These are phyloP conservation scores for Tetracladium marchalianum DNA, from an alignment of 495 filamentous ascomycete species.

Conservation along the genomic window DNA sequence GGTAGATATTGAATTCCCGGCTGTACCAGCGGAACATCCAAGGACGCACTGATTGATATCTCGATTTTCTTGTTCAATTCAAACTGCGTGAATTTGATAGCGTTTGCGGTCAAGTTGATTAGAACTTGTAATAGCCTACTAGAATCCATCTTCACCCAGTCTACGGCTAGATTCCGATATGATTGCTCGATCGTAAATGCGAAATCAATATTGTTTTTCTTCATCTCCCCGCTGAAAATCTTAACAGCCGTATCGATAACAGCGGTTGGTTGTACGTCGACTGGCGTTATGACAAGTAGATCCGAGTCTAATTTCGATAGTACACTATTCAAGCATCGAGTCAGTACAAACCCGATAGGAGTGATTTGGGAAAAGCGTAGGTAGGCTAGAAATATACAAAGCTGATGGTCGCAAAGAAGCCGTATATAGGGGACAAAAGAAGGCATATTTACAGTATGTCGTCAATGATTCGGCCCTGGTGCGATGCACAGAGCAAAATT, in stretches of 20 bases:
- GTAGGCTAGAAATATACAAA: not conserved
- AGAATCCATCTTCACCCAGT: constrained; percentile 49
- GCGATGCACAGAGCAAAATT: constrained; percentile 68
- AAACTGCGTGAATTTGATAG: constrained; percentile 42
- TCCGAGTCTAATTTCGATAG: constrained; percentile 49
- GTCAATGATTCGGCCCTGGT: constrained; percentile 72
- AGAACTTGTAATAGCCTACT: constrained; percentile 46
- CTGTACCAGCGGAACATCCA: not conserved
- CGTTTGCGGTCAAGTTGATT: constrained; percentile 41
- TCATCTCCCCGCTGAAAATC: constrained; percentile 50
- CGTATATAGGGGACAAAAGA: too few relatives aligned
- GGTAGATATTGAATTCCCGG: not conserved
- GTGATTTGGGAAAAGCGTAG: not conserved
- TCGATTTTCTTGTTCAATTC: not conserved
- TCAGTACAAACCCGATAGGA: not conserved
- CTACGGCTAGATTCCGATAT: constrained; percentile 33
- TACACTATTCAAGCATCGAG: not conserved
- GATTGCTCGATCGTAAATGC: constrained; percentile 40
- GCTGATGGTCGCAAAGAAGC: not conserved
- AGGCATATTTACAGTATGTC: constrained; percentile 45
- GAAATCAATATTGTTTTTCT: constrained; percentile 42
- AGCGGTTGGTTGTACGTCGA: constrained; percentile 36
- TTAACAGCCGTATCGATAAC: constrained; percentile 39
- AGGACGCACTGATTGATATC: not conserved
- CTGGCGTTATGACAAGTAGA: constrained; percentile 42